Percentiles rank a stretch among this genome's conserved stretches.
Conservation (phyloP, 2,329 filamentous ascomycete genomes). For the Lachnellula arida region DNA sequence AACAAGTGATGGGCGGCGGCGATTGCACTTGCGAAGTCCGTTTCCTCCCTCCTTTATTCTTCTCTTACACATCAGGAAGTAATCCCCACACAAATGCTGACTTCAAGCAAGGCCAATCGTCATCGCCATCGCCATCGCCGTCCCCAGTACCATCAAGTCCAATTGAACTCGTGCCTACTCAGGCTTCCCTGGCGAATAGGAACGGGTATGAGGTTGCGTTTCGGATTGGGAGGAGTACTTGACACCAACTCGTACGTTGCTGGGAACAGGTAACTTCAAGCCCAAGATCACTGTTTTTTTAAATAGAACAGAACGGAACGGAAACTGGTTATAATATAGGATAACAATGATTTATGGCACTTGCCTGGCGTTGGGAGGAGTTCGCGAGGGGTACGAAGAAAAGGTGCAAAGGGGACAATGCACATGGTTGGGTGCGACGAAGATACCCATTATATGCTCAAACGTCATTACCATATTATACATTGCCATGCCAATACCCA, state of each 20-base stretch:
- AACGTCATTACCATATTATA: constrained; percentile 5
- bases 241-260: not conserved
- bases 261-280: too few relatives aligned
- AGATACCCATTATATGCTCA: not conserved
- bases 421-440: not conserved
- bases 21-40: not conserved
- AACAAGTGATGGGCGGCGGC: not conserved
- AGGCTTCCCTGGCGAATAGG: not conserved
- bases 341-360: not conserved
- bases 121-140: not conserved
- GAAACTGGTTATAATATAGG: not conserved
- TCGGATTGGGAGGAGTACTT: constrained; percentile 3
- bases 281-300: too few relatives aligned
- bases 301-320: not conserved
- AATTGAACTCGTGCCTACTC: not conserved
- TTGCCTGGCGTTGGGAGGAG: too few relatives aligned
- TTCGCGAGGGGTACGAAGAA: not conserved
- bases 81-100: too few relatives aligned
- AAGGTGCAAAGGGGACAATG: not conserved
- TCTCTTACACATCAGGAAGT: not conserved
- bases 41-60: too few relatives aligned
- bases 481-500: not conserved
- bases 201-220: constrained; percentile 6
- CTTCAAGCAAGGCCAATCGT: too few relatives aligned
- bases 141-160: not conserved